Conservation (phyloP, 257 asterid genomes). For the Primulina tabacum region DNA sequence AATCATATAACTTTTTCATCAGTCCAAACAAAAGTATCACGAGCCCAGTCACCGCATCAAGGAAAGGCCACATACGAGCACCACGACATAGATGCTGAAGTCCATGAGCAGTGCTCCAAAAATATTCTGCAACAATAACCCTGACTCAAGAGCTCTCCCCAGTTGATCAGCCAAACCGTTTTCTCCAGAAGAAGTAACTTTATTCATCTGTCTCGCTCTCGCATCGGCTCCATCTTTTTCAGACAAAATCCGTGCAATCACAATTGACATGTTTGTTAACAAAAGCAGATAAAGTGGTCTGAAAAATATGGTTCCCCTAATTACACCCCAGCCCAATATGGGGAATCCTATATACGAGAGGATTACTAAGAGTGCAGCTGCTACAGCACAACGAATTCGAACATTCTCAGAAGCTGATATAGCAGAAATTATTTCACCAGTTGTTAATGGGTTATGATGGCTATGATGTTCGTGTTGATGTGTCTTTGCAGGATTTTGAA, state of each 20-base stretch:
- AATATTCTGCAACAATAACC: slow-evolving; percentile 46
- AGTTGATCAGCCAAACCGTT: slow-evolving; percentile 49
- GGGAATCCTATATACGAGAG: slow-evolving; percentile 59
- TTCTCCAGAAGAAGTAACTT: slow-evolving; percentile 33
- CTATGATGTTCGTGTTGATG: slow-evolving; percentile 26
- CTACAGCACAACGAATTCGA: slow-evolving; percentile 51
- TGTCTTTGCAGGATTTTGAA: slow-evolving; percentile 21
- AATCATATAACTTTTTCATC: background rate
- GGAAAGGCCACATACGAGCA: slow-evolving; percentile 53
- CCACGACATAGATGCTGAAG: slow-evolving; percentile 54
- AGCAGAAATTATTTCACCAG: slow-evolving; percentile 47
- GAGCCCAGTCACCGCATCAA: slow-evolving; percentile 35
- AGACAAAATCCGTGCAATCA: slow-evolving; percentile 40
- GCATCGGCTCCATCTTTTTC: slow-evolving; percentile 27
- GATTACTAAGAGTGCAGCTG: slow-evolving; percentile 58
- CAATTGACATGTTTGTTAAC: slow-evolving; percentile 59
- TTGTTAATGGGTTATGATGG: slow-evolving; percentile 30
- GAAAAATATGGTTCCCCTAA: slow-evolving; percentile 38
- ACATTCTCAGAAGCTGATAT: slow-evolving; percentile 58
- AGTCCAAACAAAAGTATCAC: slow-evolving; percentile 14
- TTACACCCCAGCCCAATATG: slow-evolving; percentile 32
- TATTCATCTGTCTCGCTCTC: slow-evolving; percentile 28
- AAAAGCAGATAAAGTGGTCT: slow-evolving; percentile 68
- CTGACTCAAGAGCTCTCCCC: slow-evolving; percentile 56
- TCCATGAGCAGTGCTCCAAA: slow-evolving; percentile 68